Base-by-base conservation (phyloP, 306 rosid genomes). In the Luffa acutangula region DNA sequence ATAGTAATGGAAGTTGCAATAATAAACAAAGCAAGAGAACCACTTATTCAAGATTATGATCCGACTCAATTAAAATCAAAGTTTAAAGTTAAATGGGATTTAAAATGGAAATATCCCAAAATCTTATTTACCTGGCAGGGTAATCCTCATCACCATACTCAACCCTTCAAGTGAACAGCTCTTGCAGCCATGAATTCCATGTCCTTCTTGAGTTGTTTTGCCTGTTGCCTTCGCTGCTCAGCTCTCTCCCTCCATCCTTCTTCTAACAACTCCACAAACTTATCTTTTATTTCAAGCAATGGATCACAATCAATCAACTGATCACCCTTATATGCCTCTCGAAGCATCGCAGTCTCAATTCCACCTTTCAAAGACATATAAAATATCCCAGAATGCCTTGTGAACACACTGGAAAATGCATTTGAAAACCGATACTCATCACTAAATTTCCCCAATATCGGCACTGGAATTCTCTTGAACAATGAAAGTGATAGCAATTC, bases 291-390 rank as follows among this genome's bases (percentile, higher is more conserved):
- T 88, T 77, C 89, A 5, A 91, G 91, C 87, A 93, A 49, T 1
- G 96, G 99, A 83, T 91, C 98, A 49, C 87, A 15, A 81, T 91
- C 94, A 71, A 90, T 79, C 90, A 96, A 67, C 81, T 85, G 57
- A 60, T 80, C 91, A 48, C 76, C 85, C 78, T 72, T 57, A 84
- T 90, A 96, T 3, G 98, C 94, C 78, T 91, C 97, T 79, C 97
- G 88, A 86, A 93, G 79, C 88, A 93, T 62, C 0, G 96, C 94
- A 4, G 96, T 93, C 59, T 90, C 85, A 20, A 96, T 96, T 81
- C 97, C 96, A 15, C 94, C 98, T 85, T 93, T 96, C 85, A 90
- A 85, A 0, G 99, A 96, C 90, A 91, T 1, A 73, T 91, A 96
- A 39, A 96, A 96, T 52, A 96, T 91, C 72, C 99, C 96, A 0